Base-by-base conservation (phyloP, 345 rosid species). In the Raphanus sativus region DNA sequence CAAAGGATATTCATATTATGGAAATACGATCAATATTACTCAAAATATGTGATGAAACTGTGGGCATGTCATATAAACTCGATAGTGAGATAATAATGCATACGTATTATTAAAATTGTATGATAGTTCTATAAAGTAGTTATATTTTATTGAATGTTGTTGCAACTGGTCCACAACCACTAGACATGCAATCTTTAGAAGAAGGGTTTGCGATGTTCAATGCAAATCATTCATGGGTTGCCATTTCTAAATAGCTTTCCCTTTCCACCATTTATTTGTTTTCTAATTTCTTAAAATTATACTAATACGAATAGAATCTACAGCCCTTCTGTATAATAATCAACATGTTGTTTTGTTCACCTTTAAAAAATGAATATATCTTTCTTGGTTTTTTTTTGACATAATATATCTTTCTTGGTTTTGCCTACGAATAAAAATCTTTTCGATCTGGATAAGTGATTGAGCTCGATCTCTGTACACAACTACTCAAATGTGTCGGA, bases 201-300 rank as follows among this genome's bases (percentile, higher is more conserved):
- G 16, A 59, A 62, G 50, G 52, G 74, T 52, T 79, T 79, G 78
- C 70, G 52, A 74, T 68, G 65, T 79, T 73, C 78, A 79, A 79
- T 61, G 70, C 82, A 79, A 79, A 79, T 73, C 78, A 73, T 79
- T 78, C 82, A 79, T 79, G 82, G 78, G 74, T 78, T 73, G 58
- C 81, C 77, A 50, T n/a, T 73, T 72, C 62, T 12, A 7, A 21
- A 21, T 33, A 24, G 0, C 52, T 72, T 78, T 58, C 68, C 15
- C 76, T 65, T 65, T 63, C 63, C 34, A 70, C 34, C 61, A 8
- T 9, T 71, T 26, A 16, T 54, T 45, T 38, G 17, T 21, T 8
- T 24, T 15, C 9, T 38, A 15, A 36, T 40, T 75, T 66, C 10
- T 16, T 62, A 3, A 1, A 62, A 32, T 2, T 29, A 50, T 42